These are phyloP conservation scores for Cordyceps javanica DNA, from an alignment of 2,329 filamentous ascomycete species.

Conservation along the genomic window DNA sequence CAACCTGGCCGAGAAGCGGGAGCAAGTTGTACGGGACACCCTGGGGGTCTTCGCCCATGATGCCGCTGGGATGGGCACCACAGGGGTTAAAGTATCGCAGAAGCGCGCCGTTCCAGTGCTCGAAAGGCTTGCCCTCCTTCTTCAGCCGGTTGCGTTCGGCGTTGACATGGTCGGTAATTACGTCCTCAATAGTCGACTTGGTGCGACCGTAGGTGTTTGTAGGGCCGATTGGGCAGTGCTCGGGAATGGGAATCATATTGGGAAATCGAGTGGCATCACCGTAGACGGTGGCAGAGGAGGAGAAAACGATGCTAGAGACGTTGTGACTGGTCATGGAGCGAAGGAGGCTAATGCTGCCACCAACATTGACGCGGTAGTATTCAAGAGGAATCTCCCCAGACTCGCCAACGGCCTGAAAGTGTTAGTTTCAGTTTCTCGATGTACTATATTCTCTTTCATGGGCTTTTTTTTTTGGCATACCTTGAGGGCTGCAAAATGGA, in stretches of 20 bases:
- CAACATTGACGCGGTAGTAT: slow-evolving; percentile 97
- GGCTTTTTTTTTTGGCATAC: slow-evolving; percentile 37
- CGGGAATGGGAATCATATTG: slow-evolving; percentile 98
- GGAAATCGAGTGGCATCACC: slow-evolving; percentile 93
- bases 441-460: neutral
- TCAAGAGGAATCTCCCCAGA: slow-evolving; percentile 89
- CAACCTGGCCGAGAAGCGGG: slow-evolving; percentile 89
- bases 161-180: slow-evolving; percentile 87
- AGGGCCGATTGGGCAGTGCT: slow-evolving; percentile 89
- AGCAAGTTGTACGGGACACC: slow-evolving; percentile 95
- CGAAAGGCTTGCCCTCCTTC: slow-evolving; percentile 70
- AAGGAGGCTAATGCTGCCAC: slow-evolving; percentile 82
- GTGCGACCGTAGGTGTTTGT: slow-evolving; percentile 98
- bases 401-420: slow-evolving; percentile 79
- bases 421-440: neutral
- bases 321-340: slow-evolving; percentile 82
- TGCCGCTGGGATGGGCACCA: slow-evolving; percentile 85
- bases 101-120: slow-evolving; percentile 88
- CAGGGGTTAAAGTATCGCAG: slow-evolving; percentile 98
- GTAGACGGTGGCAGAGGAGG: slow-evolving; percentile 95
- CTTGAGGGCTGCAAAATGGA: slow-evolving; percentile 98
- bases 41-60: slow-evolving; percentile 98
- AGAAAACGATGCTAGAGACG: slow-evolving; percentile 97
- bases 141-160: slow-evolving; percentile 76
- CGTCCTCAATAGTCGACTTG: slow-evolving; percentile 83